A percentile compares a stretch with the other conserved stretches of the same genome.
Conservation (phyloP, 345 rosid species). For the Salix caprea region DNA sequence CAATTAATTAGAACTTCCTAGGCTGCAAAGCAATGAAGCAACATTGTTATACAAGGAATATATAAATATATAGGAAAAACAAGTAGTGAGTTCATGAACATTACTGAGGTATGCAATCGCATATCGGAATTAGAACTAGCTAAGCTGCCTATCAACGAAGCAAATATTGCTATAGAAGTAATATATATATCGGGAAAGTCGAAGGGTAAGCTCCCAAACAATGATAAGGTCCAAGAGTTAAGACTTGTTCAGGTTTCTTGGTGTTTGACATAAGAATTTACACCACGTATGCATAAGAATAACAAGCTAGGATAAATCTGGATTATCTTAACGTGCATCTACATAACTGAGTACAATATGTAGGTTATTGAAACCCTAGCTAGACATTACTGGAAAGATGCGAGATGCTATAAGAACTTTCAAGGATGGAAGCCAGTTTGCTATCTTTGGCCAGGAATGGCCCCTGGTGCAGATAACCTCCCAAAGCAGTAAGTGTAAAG, state of each 20-base stretch:
- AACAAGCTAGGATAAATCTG: neutral
- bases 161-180: neutral
- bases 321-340: neutral
- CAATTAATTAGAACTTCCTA: neutral
- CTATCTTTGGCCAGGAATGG: neutral
- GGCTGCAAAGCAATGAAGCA: neutral
- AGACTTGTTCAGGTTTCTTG: neutral
- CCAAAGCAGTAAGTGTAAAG: conserved; percentile 10
- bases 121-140: neutral
- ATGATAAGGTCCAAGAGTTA: neutral
- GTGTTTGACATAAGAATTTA: neutral
- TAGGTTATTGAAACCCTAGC: neutral
- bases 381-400: neutral
- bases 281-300: neutral
- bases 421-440: conserved; percentile 2
- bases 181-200: neutral
- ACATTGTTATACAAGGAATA: neutral
- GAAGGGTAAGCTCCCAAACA: neutral
- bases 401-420: neutral
- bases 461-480: neutral
- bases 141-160: neutral
- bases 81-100: too few species aligned
- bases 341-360: neutral
- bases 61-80: too few species aligned
- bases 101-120: neutral